A percentile compares a stretch with the other conserved stretches of the same genome.
These are phyloP conservation scores for Taphrina deformans DNA, from an alignment of 1,139 yeast species.

Conservation along the genomic window DNA sequence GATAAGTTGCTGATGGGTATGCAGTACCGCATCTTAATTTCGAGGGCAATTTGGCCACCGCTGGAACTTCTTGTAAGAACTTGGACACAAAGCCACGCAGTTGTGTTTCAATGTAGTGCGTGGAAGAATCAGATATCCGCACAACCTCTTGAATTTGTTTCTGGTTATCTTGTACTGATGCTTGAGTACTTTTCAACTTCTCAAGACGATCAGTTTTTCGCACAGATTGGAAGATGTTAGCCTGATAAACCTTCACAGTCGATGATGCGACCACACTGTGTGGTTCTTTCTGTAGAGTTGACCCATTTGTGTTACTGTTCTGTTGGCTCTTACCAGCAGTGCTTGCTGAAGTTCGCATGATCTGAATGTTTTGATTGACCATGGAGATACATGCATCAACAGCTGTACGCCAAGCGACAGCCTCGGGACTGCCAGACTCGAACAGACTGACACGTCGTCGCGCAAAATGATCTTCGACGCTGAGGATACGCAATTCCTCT, in stretches of 20 bases:
- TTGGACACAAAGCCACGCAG: background rate
- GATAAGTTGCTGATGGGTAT: background rate
- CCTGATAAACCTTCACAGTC: constrained; percentile 16
- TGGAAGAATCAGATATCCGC: background rate
- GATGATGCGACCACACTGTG: background rate
- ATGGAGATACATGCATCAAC: constrained; percentile 15
- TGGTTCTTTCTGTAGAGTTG: background rate
- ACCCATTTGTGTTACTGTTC: background rate
- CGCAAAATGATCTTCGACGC: background rate
- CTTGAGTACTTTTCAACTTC: constrained; percentile 11
- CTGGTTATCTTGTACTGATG: constrained; percentile 5
- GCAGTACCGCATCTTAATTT: background rate
- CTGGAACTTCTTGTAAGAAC: background rate
- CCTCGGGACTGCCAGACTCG: constrained; percentile 26
- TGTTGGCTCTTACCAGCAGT: background rate
- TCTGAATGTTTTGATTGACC: background rate
- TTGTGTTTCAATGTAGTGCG: background rate
- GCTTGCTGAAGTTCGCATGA: background rate
- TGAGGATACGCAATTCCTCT: constrained; percentile 10
- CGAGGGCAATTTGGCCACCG: background rate
- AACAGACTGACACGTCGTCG: constrained; percentile 7
- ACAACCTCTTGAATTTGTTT: background rate
- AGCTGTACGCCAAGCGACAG: constrained; percentile 10
- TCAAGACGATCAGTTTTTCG: constrained; percentile 1
- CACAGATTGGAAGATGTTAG: constrained; percentile 24